Evolutionary conservation across 805 yeast species (phyloP).

Genomic region (Wickerhamiella azyma): DNA sequence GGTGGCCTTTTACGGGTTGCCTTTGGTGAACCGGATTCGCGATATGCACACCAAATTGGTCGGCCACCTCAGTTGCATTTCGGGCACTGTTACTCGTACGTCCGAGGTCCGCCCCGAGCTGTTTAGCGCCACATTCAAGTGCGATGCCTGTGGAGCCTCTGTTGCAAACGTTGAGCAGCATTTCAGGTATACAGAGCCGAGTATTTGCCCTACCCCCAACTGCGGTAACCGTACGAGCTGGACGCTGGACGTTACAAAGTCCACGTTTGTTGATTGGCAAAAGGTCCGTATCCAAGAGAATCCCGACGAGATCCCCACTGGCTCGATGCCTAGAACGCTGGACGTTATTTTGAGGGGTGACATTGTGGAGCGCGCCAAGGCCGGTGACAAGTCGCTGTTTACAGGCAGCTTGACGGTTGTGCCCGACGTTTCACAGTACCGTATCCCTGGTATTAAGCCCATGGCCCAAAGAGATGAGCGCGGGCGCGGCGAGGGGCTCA

Average conservation of each 20-base stretch:
- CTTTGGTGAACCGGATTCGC: slow-evolving; percentile 69
- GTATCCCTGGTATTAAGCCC: slow-evolving; percentile 90
- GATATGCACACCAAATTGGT: slow-evolving; percentile 82
- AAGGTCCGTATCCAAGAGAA: slow-evolving; percentile 90
- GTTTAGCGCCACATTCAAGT: slow-evolving; percentile 70
- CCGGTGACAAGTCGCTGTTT: slow-evolving; percentile 89
- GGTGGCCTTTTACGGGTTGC: slow-evolving; percentile 76
- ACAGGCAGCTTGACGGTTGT: slow-evolving; percentile 91
- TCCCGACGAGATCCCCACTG: slow-evolving; percentile 93
- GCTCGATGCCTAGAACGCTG: slow-evolving; percentile 95
- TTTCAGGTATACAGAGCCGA: slow-evolving; percentile 89
- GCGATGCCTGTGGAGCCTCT: slow-evolving; percentile 75
- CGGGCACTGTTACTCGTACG: slow-evolving; percentile 93
- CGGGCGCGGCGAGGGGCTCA: slow-evolving; percentile 54
- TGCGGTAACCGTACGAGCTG: slow-evolving; percentile 80
- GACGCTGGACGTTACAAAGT: slow-evolving; percentile 71
- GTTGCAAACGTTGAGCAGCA: slow-evolving; percentile 86
- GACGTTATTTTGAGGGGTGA: slow-evolving; percentile 91
- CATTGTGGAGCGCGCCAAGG: slow-evolving; percentile 88
- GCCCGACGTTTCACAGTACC: slow-evolving; percentile 88
- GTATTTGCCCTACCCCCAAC: slow-evolving; percentile 73
- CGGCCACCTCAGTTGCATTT: slow-evolving; percentile 69
- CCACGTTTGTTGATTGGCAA: slow-evolving; percentile 93
- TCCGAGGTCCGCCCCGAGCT: slow-evolving; percentile 94
- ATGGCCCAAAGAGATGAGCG: slow-evolving; percentile 56